These are phyloP conservation scores for Trifolium repens DNA, from an alignment of 306 rosid species.

Conservation along the genomic window DNA sequence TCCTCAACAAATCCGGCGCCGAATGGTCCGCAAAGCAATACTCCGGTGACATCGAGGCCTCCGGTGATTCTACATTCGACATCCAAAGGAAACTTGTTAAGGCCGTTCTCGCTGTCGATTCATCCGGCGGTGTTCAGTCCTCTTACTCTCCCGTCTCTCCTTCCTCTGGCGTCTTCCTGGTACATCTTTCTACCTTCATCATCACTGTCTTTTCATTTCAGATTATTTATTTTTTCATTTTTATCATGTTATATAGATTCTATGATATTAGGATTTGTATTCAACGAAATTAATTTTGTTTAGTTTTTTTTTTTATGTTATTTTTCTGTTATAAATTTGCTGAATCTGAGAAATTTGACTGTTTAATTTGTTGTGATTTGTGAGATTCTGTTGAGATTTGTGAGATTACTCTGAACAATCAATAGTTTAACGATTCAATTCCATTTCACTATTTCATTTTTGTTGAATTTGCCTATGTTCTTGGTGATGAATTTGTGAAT, in stretches of 20 bases:
- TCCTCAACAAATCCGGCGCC: slow-evolving; percentile 61
- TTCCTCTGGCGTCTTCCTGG: slow-evolving; percentile 81
- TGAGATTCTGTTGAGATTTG: background rate
- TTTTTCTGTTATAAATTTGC: background rate
- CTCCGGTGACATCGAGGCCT: slow-evolving; percentile 79
- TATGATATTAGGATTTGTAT: background rate
- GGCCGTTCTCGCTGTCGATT: slow-evolving; percentile 66
- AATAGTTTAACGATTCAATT: background rate
- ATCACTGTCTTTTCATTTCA: background rate
- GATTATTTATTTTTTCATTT: background rate
- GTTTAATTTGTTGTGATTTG: background rate
- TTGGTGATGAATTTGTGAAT: background rate
- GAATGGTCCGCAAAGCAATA: slow-evolving; percentile 78
- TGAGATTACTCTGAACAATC: background rate
- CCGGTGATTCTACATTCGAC: slow-evolving; percentile 60
- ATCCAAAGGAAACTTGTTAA: slow-evolving; percentile 84
- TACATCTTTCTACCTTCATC: slow-evolving; percentile 7
- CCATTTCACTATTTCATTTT: too few species aligned
- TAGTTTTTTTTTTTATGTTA: background rate
- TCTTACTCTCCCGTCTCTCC: slow-evolving; percentile 76
- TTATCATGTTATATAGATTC: background rate
- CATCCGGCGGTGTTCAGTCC: slow-evolving; percentile 75
- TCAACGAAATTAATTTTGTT: background rate
- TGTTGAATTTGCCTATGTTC: background rate
- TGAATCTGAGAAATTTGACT: background rate